Evolutionary conservation across 2,329 filamentous ascomycete genomes (phyloP).

Genomic region (Dactylellina cionopaga): DNA sequence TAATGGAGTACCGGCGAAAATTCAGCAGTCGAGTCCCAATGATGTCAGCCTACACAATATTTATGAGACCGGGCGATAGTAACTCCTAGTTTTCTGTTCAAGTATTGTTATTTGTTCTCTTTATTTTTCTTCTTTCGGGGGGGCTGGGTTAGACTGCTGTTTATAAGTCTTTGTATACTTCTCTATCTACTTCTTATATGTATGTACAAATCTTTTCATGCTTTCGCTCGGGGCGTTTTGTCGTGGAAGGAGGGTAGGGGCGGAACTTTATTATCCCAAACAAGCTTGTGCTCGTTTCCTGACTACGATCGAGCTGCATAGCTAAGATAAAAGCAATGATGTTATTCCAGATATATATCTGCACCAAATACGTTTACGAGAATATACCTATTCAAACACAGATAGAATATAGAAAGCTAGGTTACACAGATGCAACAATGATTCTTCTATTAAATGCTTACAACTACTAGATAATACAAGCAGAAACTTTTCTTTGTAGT

Average conservation of each 20-base stretch:
- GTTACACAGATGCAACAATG: no score
- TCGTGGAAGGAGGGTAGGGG: not conserved
- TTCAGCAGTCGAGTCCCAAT: slow-evolving; percentile 48
- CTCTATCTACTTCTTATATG: not conserved
- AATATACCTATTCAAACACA: no score
- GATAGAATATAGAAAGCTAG: no score
- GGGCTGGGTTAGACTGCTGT: not conserved
- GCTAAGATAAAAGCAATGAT: slow-evolving; percentile 1
- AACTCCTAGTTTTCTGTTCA: not conserved
- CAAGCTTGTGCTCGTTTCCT: no score
- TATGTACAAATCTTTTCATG: not conserved
- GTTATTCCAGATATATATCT: not conserved
- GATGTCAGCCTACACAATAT: slow-evolving; percentile 52
- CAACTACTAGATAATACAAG: not conserved
- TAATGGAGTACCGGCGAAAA: slow-evolving; percentile 31
- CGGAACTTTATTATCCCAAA: not conserved
- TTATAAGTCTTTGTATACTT: not conserved
- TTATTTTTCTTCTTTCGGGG: slow-evolving; percentile 1
- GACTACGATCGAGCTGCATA: not conserved
- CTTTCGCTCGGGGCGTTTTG: not conserved
- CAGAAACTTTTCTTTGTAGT: no score
- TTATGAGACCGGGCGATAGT: slow-evolving; percentile 49
- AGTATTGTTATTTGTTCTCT: not conserved
- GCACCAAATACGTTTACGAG: no score
- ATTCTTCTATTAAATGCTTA: slow-evolving; percentile 16